Evolutionary conservation across 495 filamentous ascomycete species (phyloP).

Genomic region (Aspergillus kassunensis): DNA sequence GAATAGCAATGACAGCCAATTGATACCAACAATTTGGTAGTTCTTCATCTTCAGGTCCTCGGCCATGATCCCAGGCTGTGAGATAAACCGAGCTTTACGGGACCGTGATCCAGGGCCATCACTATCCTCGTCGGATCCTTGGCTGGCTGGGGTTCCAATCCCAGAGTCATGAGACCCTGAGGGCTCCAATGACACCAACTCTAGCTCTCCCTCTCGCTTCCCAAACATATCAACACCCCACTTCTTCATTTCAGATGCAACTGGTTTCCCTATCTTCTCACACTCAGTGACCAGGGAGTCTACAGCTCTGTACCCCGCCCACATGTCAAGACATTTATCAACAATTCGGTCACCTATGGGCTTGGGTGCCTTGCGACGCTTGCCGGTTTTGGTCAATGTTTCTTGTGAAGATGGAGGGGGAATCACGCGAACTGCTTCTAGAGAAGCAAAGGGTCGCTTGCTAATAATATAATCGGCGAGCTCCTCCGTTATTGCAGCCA

Average conservation of each 20-base stretch:
- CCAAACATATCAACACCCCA: conserved; percentile 80
- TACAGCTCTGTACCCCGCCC: conserved; percentile 69
- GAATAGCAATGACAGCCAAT: conserved; percentile 85
- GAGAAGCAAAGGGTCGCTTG: conserved; percentile 61
- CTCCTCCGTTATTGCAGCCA: conserved; percentile 65
- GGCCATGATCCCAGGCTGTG: conserved; percentile 71
- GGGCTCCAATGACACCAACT: conserved; percentile 57
- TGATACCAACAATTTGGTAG: conserved; percentile 91
- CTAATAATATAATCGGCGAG: conserved; percentile 61
- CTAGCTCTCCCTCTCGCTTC: conserved; percentile 60
- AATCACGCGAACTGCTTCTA: conserved; percentile 62
- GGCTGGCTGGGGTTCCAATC: conserved; percentile 65
- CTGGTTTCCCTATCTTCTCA: conserved; percentile 61
- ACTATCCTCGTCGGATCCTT: conserved; percentile 47
- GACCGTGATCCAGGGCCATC: conserved; percentile 36
- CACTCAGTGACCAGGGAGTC: conserved; percentile 73
- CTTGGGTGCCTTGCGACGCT: conserved; percentile 46
- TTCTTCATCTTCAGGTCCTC: conserved; percentile 73
- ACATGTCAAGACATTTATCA: conserved; percentile 67
- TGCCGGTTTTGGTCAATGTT: conserved; percentile 44
- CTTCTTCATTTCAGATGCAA: conserved; percentile 64
- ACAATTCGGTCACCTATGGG: conserved; percentile 69
- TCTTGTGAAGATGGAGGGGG: conserved; percentile 40
- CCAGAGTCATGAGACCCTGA: conserved; percentile 60
- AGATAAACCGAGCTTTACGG: conserved; percentile 49